Evolutionary conservation across 148 eudicot genomes (phyloP).

Genomic region (Heliosperma pusillum): DNA sequence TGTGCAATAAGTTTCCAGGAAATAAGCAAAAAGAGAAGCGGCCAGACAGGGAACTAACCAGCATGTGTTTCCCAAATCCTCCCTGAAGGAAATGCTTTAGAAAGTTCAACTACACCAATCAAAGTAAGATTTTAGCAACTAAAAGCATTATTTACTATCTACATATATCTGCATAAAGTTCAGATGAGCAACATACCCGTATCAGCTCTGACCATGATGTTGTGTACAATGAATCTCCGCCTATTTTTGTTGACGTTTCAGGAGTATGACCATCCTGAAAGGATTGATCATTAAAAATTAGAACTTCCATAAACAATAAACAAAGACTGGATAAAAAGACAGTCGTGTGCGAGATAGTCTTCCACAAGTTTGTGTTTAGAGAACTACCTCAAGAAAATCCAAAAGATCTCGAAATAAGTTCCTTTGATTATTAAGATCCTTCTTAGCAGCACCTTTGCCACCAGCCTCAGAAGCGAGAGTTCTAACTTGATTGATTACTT

Average conservation of each 20-base stretch:
- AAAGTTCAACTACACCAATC: slow-evolving; percentile 57
- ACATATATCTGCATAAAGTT: neutral
- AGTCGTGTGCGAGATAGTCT: neutral
- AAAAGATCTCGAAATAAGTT: slow-evolving; percentile 58
- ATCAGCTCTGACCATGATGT: slow-evolving; percentile 73
- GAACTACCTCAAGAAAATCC: slow-evolving; percentile 69
- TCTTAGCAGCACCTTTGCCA: slow-evolving; percentile 73
- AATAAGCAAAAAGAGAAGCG: neutral
- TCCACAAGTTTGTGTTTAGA: neutral
- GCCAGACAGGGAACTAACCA: slow-evolving; percentile 37
- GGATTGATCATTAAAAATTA: neutral
- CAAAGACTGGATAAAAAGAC: neutral
- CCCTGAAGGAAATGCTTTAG: slow-evolving; percentile 75
- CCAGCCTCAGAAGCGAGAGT: slow-evolving; percentile 70
- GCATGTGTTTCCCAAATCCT: slow-evolving; percentile 92
- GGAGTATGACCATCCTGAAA: slow-evolving; percentile 70
- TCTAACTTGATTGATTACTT: slow-evolving; percentile 62
- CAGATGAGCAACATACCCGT: slow-evolving; percentile 43
- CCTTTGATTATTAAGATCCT: slow-evolving; percentile 70
- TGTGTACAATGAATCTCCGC: slow-evolving; percentile 50
- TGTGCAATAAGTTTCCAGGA: neutral
- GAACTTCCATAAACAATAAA: neutral
- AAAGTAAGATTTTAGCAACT: neutral
- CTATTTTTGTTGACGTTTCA: slow-evolving; percentile 65
- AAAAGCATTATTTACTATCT: neutral